Base-by-base conservation (phyloP, 192 early-diverging fungal species). In the Coemansia sp. region DNA sequence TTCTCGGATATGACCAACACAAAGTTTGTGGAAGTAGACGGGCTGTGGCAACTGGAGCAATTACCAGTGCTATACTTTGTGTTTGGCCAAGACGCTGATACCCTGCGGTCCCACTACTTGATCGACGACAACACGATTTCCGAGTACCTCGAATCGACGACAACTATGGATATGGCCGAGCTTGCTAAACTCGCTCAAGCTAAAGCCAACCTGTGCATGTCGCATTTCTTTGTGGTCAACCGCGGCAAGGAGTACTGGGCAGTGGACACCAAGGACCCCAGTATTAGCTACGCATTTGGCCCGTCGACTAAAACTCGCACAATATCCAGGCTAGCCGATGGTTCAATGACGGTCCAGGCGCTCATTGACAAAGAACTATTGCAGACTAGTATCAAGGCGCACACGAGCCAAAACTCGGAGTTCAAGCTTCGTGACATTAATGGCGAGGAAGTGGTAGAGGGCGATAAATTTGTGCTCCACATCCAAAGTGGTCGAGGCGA, bases 1-100 rank as follows among this genome's bases (percentile, higher is more conserved):
- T 41, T n/a, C 8, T 4, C 42, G 2, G 10, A 29, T 14, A 17
- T n/a, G 15, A 7, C 11, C 29, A 15, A 2, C 21, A 44, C 41
- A 29, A 32, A 64, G 23, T 64, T 45, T 45, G 25, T 29, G 9
- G 62, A 64, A 3, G 42, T 45, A 25, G 62, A 64, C 1, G 62
- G 62, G 17, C 2, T 64, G 8, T 31, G 15, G 17, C 41, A 45
- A 23, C 17, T 64, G 25, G 42, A 64, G 42, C 41, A 29, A 9
- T 42, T 45, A 25, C 62, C 62, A 6, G 42, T 64, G 14, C 62
- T 64, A 12, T 44, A 15, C 62, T 45, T 64, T 64, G 62, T 64
- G 27, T 46, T 41, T 46, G 42, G 42, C 15, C 10, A 3, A 8
- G 62, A 64, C 41, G 62, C 38, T n/a, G 27, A 45, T 10, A 29